Evolutionary conservation across 208 protist genomes (phyloP).

Genomic region (Wallacemonas sp.): DNA sequence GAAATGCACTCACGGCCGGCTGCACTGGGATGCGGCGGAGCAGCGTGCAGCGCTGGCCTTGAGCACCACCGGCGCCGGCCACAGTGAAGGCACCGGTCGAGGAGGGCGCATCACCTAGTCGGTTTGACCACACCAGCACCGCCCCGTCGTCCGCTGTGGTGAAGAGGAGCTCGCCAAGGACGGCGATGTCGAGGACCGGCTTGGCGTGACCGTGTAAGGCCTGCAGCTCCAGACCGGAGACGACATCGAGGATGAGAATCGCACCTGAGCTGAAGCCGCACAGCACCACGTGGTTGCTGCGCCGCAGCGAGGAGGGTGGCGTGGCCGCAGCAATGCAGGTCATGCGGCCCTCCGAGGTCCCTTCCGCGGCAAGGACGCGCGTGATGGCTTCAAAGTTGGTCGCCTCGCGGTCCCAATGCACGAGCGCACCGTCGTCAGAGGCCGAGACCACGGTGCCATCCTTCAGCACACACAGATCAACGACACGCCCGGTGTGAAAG

Average conservation of each 20-base stretch:
- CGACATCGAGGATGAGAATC: slow-evolving; percentile 48
- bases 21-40: slow-evolving; percentile 61
- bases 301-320: slow-evolving; percentile 17
- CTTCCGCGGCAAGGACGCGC: slow-evolving; percentile 18
- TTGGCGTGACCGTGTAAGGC: slow-evolving; percentile 51
- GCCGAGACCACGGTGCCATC: slow-evolving; percentile 66
- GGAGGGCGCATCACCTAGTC: slow-evolving; percentile 8
- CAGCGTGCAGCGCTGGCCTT: slow-evolving; percentile 14
- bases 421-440: slow-evolving; percentile 64
- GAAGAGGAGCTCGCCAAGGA: slow-evolving; percentile 72
- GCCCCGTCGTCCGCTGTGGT: slow-evolving; percentile 69
- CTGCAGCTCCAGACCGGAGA: slow-evolving; percentile 42
- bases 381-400: slow-evolving; percentile 80
- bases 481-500: slow-evolving; percentile 55
- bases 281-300: slow-evolving; percentile 32
- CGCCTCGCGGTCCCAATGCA: slow-evolving; percentile 78
- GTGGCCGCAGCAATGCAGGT: slow-evolving; percentile 10
- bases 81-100: not conserved
- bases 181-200: slow-evolving; percentile 60
- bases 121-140: slow-evolving; percentile 70
- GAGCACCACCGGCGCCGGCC: slow-evolving; percentile 1
- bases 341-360: slow-evolving; percentile 12
- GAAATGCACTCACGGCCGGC: slow-evolving; percentile 50
- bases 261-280: slow-evolving; percentile 63
- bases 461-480: slow-evolving; percentile 34